Evolutionary conservation across 345 rosid species (phyloP), one percentile per base, ranked within the genome.

Genomic region (Dimocarpus longan): DNA sequence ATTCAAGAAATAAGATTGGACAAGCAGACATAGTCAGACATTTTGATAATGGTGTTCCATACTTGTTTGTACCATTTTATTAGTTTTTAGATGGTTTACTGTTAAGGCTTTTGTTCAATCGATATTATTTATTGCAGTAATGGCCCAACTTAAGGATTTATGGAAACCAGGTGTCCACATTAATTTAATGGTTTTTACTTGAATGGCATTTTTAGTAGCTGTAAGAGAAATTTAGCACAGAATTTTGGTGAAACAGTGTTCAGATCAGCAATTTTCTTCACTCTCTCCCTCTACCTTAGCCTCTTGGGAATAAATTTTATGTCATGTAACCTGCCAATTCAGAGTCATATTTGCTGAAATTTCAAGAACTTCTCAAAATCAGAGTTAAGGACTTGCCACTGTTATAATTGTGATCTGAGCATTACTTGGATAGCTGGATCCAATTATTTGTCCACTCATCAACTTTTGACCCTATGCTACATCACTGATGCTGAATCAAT

Each of bases 371-470:
- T 21, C 16, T 70, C n/a, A 48, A 48, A 70, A 22, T 70, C 22
- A 48, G 60, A 70, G 3, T 39, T 13, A 43, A 16, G 9, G 60
- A 48, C 12, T 39, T 24, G 59, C 60, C 62, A 26, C 22, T 8
- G 57, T 12, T 18, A 54, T 12, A 15, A 18, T 50, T 3, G 3
- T 52, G 43, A 52, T 52, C 43, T 1, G 15, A 70, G 62, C 18
- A 48, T 70, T n/a, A 50, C 13, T 70, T 63, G 21, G 6, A n/a
- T 32, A 50, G 6, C 50, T 63, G 21, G 11, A n/a, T 32, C 44
- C 22, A 71, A 71, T 59, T 21, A 43, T 13, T 73, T 73, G 39
- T 73, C 32, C 5, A 73, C 11, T 40, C 10, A 73, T 40, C 44
- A 24, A 21, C 54, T 73, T 16, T 37, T 56, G 39, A 5, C 54